phyloP scores from a whole-genome alignment of 1,139 yeast species.

The Komagataea norvegica region DNA sequence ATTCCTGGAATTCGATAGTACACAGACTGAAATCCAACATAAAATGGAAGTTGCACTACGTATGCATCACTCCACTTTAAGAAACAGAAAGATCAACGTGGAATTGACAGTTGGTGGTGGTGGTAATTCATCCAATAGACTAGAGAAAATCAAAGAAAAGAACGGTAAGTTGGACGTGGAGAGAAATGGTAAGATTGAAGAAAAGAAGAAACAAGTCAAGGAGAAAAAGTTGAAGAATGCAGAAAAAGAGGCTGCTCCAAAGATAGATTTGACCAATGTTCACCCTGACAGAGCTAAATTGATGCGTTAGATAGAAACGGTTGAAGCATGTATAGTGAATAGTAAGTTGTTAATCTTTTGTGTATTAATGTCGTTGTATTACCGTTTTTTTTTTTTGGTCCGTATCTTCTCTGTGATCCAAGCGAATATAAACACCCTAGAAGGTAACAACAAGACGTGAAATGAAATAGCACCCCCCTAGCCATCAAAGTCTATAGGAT shows the following conservation, averaged over 20 bases:
- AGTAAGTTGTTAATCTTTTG: no score
- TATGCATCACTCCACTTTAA: slow-evolving; percentile 70
- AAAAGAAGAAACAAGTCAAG: slow-evolving; percentile 25
- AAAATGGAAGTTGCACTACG: slow-evolving; percentile 79
- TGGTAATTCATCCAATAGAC: slow-evolving; percentile 73
- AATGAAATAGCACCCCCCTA: not conserved
- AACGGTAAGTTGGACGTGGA: slow-evolving; percentile 70
- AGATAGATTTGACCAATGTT: slow-evolving; percentile 32
- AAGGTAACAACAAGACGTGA: not conserved
- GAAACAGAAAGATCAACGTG: slow-evolving; percentile 78
- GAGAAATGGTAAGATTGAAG: slow-evolving; percentile 45
- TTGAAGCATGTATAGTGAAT: no score
- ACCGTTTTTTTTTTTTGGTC: no score
- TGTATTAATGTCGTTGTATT: no score
- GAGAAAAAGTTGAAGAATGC: no score
- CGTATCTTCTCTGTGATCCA: no score
- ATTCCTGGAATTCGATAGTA: slow-evolving; percentile 76
- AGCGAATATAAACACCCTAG: no score
- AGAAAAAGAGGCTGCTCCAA: slow-evolving; percentile 21
- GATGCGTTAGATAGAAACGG: slow-evolving; percentile 1
- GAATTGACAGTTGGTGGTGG: slow-evolving; percentile 98
- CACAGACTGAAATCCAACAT: slow-evolving; percentile 59
- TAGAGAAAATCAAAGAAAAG: slow-evolving; percentile 70
- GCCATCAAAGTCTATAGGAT: slow-evolving; percentile 23
- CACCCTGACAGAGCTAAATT: slow-evolving; percentile 45